Conservation (phyloP, 352 stramenopile genomes). For the Elongisporangium anandrum region DNA sequence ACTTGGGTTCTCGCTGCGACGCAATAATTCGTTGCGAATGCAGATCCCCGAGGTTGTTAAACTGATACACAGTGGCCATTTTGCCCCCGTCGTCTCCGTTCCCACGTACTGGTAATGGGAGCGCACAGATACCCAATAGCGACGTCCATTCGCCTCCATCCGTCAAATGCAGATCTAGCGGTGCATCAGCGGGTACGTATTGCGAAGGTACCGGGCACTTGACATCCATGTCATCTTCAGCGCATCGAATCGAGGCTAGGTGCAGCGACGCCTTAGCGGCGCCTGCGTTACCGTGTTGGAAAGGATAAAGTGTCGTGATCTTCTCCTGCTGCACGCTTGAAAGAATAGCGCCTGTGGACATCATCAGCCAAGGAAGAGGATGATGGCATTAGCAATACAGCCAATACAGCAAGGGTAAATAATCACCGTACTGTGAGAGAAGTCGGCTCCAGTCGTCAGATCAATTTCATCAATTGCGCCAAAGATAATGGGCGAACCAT, state of each 20-base stretch:
- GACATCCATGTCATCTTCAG: conserved; percentile 26
- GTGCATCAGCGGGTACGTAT: conserved; percentile 50
- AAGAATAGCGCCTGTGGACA: conserved; percentile 28
- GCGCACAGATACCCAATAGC: conserved; percentile 41
- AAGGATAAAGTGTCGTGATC: conserved; percentile 40
- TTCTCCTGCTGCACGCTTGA: conserved; percentile 32
- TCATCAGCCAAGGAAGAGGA: background rate
- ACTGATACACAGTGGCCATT: conserved; percentile 43
- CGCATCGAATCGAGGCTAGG: conserved; percentile 22
- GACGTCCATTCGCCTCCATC: conserved; percentile 59
- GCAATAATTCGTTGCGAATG: conserved; percentile 55
- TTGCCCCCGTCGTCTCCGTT: conserved; percentile 14
- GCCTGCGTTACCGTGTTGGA: conserved; percentile 21
- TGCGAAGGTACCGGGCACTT: conserved; percentile 23
- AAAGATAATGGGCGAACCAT: conserved; percentile 18
- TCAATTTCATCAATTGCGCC: conserved; percentile 41
- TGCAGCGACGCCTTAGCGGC: conserved; percentile 22
- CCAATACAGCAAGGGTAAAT: background rate
- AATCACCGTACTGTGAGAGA: conserved; percentile 24
- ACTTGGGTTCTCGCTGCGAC: conserved; percentile 19
- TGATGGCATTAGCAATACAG: background rate
- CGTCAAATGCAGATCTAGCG: conserved; percentile 50
- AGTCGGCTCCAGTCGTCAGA: conserved; percentile 20
- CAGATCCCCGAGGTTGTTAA: conserved; percentile 65
- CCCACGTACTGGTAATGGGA: conserved; percentile 8